Base-by-base conservation (phyloP, 2,329 filamentous ascomycete species). In the Aspergillus quadricinctus region DNA sequence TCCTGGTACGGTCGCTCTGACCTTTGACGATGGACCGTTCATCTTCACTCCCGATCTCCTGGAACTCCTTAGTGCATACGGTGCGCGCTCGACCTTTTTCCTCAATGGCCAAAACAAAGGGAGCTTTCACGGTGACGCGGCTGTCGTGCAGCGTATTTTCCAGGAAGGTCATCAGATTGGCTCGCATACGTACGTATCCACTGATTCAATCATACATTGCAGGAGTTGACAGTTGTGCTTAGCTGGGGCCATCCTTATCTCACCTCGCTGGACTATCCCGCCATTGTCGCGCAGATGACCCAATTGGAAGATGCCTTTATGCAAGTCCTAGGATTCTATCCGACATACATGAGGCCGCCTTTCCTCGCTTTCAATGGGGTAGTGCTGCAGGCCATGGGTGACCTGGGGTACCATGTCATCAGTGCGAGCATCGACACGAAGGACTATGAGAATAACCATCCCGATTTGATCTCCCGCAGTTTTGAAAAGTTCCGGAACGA, bases 1-100 rank as follows among this genome's bases (percentile, higher is more conserved):
- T 2, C 74, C 78, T 1, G 82, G 82, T 45, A 80, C 81, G 19
- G 80, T 88, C 59, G 85, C 85, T 11, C 68, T 88, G 21, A 88
- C 85, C 8, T 88, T 83, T 62, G 85, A 88, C 60, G 85, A 88
- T 63, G 85, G 85, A 0, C 86, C 85, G 14, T 82, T 79, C 63
- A 71, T 77, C 35, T 86, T 83, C 69, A 88, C 84, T 1, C 65
- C 72, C 23, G 77, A 82, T 50, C 76, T 88, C 5, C 75, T 88
- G 2, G 81, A 87, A 61, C 76, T 82, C 45, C 77, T 88, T 50
- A 73, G 75, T 49, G 73, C 73, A 19, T 83, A 86, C 66, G 75
- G 78, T 35, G 84, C 81, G 31, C 83, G 80, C 60, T 84, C 83
- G 11, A 88, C 86, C 9, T 88, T 89, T 68, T 88, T 87, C 71